phyloP scores from a whole-genome alignment of 208 protist genomes.

The Sergeia podlipaevii region DNA sequence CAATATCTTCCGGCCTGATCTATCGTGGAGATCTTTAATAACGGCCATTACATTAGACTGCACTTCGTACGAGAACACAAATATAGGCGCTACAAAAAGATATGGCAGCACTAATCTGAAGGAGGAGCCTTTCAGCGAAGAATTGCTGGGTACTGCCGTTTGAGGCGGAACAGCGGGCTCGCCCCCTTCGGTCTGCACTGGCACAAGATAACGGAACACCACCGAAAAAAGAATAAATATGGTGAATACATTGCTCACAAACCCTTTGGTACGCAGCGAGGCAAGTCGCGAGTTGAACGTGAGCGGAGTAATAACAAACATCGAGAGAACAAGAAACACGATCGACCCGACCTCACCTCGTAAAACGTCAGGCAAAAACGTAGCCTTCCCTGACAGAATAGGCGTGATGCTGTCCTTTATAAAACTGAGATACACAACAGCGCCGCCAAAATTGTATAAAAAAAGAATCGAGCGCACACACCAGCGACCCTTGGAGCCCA shows the following conservation, averaged over 20 bases:
- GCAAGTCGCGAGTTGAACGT: conserved; percentile 74
- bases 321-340: conserved; percentile 36
- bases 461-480: conserved; percentile 52
- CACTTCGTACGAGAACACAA: conserved; percentile 80
- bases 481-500: conserved; percentile 46
- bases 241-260: conserved; percentile 71
- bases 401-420: conserved; percentile 62
- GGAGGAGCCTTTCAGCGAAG: not conserved
- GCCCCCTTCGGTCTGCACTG: conserved; percentile 2
- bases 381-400: conserved; percentile 33
- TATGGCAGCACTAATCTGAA: conserved; percentile 51
- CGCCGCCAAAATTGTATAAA: conserved; percentile 73
- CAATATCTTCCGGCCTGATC: conserved; percentile 54
- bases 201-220: conserved; percentile 59
- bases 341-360: conserved; percentile 34
- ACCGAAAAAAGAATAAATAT: conserved; percentile 69
- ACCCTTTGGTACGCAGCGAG: conserved; percentile 71
- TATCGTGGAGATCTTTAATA: conserved; percentile 75
- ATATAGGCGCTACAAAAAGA: conserved; percentile 64
- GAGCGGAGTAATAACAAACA: conserved; percentile 53
- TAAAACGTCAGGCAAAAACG: conserved; percentile 56
- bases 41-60: conserved; percentile 82
- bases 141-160: not conserved
- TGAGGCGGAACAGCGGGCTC: not conserved
- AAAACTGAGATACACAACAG: conserved; percentile 69